These are phyloP conservation scores for Taiwanofungus camphoratus DNA, from an alignment of 1,284 basidiomycete genomes.

Conservation along the genomic window DNA sequence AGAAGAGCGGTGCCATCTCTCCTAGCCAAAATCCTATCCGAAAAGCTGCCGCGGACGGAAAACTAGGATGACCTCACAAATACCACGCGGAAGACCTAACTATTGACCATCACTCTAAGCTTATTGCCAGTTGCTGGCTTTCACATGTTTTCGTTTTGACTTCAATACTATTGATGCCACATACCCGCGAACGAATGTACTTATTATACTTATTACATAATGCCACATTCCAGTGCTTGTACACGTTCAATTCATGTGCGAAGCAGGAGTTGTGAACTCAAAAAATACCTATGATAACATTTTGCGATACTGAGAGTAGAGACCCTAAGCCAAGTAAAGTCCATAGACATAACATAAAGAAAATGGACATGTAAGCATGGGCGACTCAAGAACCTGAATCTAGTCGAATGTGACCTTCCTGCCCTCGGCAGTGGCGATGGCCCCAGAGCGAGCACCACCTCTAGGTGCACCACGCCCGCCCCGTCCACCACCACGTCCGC, in stretches of 20 bases:
- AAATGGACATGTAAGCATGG: neutral
- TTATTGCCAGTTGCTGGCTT: slow-evolving; percentile 3
- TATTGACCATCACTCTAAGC: neutral
- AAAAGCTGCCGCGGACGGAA: slow-evolving; percentile 61
- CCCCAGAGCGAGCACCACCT: slow-evolving; percentile 63
- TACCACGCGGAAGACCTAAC: neutral
- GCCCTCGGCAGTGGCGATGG: slow-evolving; percentile 69
- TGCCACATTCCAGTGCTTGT: slow-evolving; percentile 1
- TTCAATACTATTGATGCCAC: neutral
- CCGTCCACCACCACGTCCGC: slow-evolving; percentile 31
- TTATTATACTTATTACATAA: slow-evolving; percentile 4
- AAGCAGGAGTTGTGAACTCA: neutral
- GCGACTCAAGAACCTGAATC: neutral
- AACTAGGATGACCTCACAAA: slow-evolving; percentile 20
- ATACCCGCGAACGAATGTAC: slow-evolving; percentile 7
- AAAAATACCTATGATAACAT: slow-evolving; percentile 1
- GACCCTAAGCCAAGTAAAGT: neutral
- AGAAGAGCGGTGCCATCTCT: slow-evolving; percentile 62
- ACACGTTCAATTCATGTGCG: neutral
- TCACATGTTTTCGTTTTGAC: neutral
- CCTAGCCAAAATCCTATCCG: slow-evolving; percentile 67
- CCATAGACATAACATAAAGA: no score
- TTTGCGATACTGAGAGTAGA: no score
- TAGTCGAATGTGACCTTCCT: slow-evolving; percentile 53
- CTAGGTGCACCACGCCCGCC: slow-evolving; percentile 42